Conservation (phyloP, 2,329 filamentous ascomycete species). For the Exserohilum rostratum region DNA sequence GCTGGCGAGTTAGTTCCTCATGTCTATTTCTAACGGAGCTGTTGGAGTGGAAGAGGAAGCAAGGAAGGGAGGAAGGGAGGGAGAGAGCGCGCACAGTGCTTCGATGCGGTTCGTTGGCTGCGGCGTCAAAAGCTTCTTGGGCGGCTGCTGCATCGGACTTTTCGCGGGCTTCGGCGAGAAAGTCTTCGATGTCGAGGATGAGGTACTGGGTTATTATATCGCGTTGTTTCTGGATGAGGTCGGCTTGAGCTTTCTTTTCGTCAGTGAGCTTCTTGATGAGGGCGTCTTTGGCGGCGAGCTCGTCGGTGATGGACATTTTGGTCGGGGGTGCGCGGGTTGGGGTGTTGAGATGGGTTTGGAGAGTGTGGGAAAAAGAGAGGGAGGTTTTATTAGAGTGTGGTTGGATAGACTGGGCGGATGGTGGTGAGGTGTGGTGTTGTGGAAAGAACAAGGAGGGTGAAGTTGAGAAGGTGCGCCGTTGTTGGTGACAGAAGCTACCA, state of each 20-base stretch:
- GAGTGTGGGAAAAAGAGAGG: background rate
- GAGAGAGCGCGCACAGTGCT: background rate
- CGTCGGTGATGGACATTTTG: background rate
- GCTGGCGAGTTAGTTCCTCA: background rate
- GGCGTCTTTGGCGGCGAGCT: background rate
- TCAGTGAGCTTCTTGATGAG: background rate
- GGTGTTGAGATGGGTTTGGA: background rate
- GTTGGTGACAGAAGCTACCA: background rate
- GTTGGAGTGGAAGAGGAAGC: no score
- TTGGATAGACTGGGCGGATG: background rate
- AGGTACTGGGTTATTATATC: conserved; percentile 10
- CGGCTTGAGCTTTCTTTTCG: background rate
- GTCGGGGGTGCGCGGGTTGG: background rate
- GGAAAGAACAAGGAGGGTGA: background rate
- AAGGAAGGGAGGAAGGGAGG: background rate
- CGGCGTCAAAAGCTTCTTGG: background rate
- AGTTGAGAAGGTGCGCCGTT: background rate
- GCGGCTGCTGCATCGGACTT: background rate
- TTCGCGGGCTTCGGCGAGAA: background rate
- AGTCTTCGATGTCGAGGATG: conserved; percentile 9
- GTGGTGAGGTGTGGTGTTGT: background rate
- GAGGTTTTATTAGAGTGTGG: background rate
- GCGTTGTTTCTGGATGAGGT: background rate
- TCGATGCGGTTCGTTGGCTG: background rate
- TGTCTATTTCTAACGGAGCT: no score